Conservation (phyloP, 1,139 yeast genomes). For the Kodamaea anthophila region DNA sequence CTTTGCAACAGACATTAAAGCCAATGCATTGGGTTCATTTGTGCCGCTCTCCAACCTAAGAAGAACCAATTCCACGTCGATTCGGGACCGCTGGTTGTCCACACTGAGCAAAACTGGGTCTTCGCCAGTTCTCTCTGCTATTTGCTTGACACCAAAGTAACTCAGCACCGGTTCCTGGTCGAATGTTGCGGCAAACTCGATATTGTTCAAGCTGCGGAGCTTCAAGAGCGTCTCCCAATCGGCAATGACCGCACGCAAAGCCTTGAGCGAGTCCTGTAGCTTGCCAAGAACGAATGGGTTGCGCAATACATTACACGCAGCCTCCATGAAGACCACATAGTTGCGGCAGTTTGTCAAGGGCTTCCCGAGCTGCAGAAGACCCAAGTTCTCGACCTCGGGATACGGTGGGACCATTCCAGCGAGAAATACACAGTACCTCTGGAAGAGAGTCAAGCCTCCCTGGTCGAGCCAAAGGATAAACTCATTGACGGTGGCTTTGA, state of each 20-base stretch:
- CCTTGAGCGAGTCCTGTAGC: conserved; percentile 15
- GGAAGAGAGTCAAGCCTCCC: conserved; percentile 27
- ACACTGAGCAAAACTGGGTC: conserved; percentile 8
- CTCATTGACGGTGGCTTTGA: conserved; percentile 35
- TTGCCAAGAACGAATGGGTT: conserved; percentile 39
- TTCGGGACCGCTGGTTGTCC: conserved; percentile 2
- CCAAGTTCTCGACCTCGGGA: conserved; percentile 13
- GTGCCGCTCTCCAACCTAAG: conserved; percentile 2
- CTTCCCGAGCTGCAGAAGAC: conserved; percentile 17
- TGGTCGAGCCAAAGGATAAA: conserved; percentile 37
- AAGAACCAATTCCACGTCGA: conserved; percentile 26
- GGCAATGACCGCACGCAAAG: conserved; percentile 17
- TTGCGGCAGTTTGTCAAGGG: conserved; percentile 30
- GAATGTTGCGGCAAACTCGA: conserved; percentile 31
- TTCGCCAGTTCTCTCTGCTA: conserved; percentile 28
- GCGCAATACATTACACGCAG: conserved; percentile 18
- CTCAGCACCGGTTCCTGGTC: conserved; percentile 25
- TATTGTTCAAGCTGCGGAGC: conserved; percentile 23
- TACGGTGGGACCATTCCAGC: conserved; percentile 5
- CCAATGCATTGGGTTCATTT: conserved; percentile 22
- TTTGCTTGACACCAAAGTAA: conserved; percentile 32
- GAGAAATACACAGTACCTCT: conserved; percentile 21
- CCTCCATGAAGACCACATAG: conserved; percentile 27
- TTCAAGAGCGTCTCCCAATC: conserved; percentile 14
- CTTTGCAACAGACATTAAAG: conserved; percentile 21